A percentile compares a stretch with the other conserved stretches of the same genome.
Evolutionary conservation across 2,329 filamentous ascomycete species (phyloP).

Genomic region (Trichoderma sp.): DNA sequence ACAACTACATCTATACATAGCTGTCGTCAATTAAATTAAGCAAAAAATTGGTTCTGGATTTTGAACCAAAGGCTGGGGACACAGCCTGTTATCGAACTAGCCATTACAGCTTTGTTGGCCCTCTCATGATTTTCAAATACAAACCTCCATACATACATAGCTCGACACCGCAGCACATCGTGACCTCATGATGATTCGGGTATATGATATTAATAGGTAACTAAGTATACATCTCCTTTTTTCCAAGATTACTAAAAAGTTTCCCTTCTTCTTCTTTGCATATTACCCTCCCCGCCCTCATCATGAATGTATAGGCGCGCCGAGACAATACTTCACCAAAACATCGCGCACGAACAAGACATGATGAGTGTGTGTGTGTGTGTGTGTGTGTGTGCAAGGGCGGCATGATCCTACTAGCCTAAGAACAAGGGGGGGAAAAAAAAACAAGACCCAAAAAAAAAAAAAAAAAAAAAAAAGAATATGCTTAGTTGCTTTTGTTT

Average conservation of each 20-base stretch:
- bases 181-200: neutral
- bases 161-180: neutral
- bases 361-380: no score
- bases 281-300: neutral
- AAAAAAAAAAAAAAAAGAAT: neutral
- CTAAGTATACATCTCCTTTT: neutral
- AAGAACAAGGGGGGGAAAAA: neutral
- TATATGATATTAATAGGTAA: neutral
- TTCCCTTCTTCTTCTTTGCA: neutral
- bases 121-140: no score
- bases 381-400: no score
- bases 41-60: no score
- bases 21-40: no score
- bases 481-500: constrained; percentile 12
- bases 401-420: constrained; percentile 1
- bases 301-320: neutral
- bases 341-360: neutral
- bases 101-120: no score
- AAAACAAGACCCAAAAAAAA: no score
- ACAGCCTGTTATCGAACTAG: no score
- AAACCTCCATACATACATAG: no score
- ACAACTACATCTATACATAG: no score
- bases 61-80: no score
- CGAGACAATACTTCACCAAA: neutral
- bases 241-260: neutral